A percentile compares a stretch with the other conserved stretches of the same genome.
phyloP scores from a whole-genome alignment of 2,329 filamentous ascomycete species.

The Neopestalotiopsis rosae region DNA sequence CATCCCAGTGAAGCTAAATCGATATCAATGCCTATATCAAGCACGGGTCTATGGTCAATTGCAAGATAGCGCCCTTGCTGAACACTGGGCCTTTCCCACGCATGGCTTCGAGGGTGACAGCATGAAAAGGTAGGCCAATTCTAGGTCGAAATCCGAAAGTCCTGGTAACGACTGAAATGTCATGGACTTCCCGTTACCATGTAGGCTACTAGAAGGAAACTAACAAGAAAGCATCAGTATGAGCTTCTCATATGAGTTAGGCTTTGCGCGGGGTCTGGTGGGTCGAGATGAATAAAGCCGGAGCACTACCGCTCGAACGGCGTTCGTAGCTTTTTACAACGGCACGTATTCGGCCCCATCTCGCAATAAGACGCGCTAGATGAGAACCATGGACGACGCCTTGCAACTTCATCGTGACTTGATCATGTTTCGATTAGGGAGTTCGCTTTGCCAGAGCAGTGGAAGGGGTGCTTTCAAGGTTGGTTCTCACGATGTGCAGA shows the following conservation, averaged over 20 bases:
- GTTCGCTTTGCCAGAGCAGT: slow-evolving; percentile 10
- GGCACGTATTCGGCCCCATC: slow-evolving; percentile 5
- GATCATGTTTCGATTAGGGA: neutral
- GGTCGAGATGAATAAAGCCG: neutral
- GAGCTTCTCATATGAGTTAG: neutral
- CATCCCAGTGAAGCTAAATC: neutral
- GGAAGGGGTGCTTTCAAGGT: neutral
- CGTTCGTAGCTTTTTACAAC: neutral
- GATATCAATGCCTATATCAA: too few relatives aligned
- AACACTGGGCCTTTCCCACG: too few relatives aligned
- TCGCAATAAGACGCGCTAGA: neutral
- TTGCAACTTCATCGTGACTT: neutral
- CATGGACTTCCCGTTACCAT: neutral
- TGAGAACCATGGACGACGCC: neutral
- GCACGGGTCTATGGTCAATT: too few relatives aligned
- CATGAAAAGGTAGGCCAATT: neutral
- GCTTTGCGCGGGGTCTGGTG: neutral
- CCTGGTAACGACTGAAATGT: neutral
- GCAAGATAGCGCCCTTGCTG: too few relatives aligned
- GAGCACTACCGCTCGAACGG: neutral
- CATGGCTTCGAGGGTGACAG: too few relatives aligned
- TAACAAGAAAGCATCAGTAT: neutral
- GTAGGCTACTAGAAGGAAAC: neutral
- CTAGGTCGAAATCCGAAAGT: neutral
- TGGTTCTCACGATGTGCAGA: neutral